Base-by-base conservation (phyloP, 2,329 filamentous ascomycete species). In the Venturia oleaginea region DNA sequence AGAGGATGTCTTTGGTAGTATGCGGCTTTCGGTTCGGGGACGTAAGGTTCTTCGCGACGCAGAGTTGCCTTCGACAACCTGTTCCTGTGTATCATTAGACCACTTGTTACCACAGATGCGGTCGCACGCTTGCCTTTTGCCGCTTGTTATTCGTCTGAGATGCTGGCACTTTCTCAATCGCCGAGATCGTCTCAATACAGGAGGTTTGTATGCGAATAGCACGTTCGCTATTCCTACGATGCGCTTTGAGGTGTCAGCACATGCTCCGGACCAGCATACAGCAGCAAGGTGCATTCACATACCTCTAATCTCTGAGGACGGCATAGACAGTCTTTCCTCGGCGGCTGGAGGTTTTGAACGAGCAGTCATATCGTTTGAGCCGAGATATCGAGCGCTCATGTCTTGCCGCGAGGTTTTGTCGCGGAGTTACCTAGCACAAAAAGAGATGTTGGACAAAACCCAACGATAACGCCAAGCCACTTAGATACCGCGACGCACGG, bases 401-500 rank as follows among this genome's bases (percentile, higher is more conserved):
- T 67, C 64, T 67, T 65, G 61, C 64, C 43, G 60, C 64, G 32
- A 37, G 64, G 61, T 64, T n/a, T 67, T 65, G 57, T 67, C 42
- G 61, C 61, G 30, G 55, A 67, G 66, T 67, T 66, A 64, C 66
- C 66, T 66, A 67, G 66, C 46, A 43, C 46, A 67, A 51, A 67
- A 66, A 37, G 57, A 62, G 57, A 65, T 3, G 19, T 46, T n/a
- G 43, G 40, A 66, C 61, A 67, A 59, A 61, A 67, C 65, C n/a
- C 30, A 67, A 67, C 64, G 48, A 67, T 46, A 67, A 64, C 46
- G 46, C 66, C 59, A 67, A 67, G 66, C 64, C 59, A 67, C 60
- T 63, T 38, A 34, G 65, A 57, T 63, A 57, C 64, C 59, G 51
- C 34, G 43, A 65, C 65, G 65, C 64, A 66, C 64, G 59, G 27